Evolutionary conservation across 805 yeast genomes (phyloP).

Genomic region (Spathaspora passalidarum): DNA sequence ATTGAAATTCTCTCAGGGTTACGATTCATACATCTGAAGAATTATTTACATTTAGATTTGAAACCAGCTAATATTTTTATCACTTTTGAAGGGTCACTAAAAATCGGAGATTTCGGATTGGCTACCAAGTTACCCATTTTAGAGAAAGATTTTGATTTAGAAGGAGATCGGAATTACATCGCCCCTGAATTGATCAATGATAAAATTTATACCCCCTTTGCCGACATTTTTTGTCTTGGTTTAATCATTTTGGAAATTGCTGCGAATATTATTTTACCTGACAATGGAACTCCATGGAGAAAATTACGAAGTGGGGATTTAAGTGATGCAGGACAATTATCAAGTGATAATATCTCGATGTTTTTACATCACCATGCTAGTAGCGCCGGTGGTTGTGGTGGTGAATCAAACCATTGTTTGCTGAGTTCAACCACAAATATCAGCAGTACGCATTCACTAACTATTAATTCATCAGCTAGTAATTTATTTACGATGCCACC

Average conservation of each 20-base stretch:
- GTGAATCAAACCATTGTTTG: neutral
- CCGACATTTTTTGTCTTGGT: conserved; percentile 94
- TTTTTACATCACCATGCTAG: conserved; percentile 35
- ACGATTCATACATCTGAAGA: conserved; percentile 69
- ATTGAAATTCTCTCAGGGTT: conserved; percentile 81
- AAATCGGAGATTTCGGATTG: conserved; percentile 96
- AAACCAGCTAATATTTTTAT: conserved; percentile 95
- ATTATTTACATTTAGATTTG: conserved; percentile 80
- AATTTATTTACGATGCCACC: conserved; percentile 3
- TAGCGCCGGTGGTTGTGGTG: conserved; percentile 13
- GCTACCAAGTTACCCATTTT: conserved; percentile 76
- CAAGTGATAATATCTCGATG: conserved; percentile 47
- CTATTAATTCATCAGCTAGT: conserved; percentile 1
- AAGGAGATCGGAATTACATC: conserved; percentile 95
- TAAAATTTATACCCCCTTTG: conserved; percentile 83
- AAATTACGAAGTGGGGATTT: conserved; percentile 91
- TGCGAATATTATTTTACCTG: conserved; percentile 91
- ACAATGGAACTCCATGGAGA: conserved; percentile 96
- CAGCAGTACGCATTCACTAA: conserved; percentile 1
- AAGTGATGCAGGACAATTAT: conserved; percentile 87
- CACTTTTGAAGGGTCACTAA: conserved; percentile 90
- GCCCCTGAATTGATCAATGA: conserved; percentile 92
- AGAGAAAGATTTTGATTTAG: conserved; percentile 74
- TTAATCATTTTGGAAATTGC: conserved; percentile 92
- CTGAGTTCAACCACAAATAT: neutral